A percentile compares a stretch with the other conserved stretches of the same genome.
phyloP scores from a whole-genome alignment of 1,139 yeast genomes.

The Chernovozyma aurita region DNA sequence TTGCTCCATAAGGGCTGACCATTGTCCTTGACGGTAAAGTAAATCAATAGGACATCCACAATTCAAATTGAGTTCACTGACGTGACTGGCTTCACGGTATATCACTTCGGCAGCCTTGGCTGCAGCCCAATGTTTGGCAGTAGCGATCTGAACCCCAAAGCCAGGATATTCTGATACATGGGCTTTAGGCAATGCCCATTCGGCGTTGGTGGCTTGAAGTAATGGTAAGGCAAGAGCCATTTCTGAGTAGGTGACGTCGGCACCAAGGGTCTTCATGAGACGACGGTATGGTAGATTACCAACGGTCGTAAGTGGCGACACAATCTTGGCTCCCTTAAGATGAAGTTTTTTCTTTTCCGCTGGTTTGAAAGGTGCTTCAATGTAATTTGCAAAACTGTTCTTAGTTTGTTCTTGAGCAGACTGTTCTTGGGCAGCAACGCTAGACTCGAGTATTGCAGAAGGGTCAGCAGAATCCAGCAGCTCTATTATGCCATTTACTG shows the following conservation, averaged over 20 bases:
- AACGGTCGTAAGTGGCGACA: conserved; percentile 94
- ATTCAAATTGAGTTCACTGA: conserved; percentile 81
- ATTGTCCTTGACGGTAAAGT: conserved; percentile 89
- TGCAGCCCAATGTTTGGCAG: conserved; percentile 91
- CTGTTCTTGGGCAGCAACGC: conserved; percentile 1
- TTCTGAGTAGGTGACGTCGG: conserved; percentile 90
- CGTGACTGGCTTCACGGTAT: conserved; percentile 47
- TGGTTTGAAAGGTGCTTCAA: conserved; percentile 74
- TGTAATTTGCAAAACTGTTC: conserved; percentile 40
- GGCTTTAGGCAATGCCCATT: conserved; percentile 96
- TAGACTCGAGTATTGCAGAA: neutral
- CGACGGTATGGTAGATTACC: conserved; percentile 95
- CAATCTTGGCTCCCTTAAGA: conserved; percentile 70
- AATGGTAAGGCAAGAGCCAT: conserved; percentile 90
- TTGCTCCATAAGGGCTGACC: conserved; percentile 88
- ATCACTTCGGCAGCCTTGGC: conserved; percentile 85
- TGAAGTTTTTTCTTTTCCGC: conserved; percentile 77
- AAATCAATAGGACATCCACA: conserved; percentile 98
- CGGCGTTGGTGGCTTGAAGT: conserved; percentile 84
- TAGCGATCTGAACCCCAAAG: conserved; percentile 91
- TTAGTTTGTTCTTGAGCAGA: conserved; percentile 21
- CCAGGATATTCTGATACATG: conserved; percentile 80
- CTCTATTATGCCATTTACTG: conserved; percentile 20
- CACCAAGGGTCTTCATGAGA: conserved; percentile 85
- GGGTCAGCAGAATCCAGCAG: conserved; percentile 12